Conservation (phyloP, 192 early-diverging fungal genomes). For the Umbelopsis vinacea region DNA sequence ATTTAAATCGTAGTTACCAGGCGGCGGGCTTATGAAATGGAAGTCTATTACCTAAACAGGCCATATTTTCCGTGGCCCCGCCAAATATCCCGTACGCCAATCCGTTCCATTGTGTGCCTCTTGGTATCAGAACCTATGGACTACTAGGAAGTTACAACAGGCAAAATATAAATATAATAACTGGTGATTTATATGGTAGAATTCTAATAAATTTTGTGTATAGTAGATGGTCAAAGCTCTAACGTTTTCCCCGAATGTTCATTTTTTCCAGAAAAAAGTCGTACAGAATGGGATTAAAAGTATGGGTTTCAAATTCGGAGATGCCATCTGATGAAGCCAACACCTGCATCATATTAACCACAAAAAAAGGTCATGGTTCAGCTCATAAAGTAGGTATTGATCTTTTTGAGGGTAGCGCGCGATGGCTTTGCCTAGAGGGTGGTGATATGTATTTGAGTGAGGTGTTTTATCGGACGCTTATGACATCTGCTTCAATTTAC, state of each 20-base stretch:
- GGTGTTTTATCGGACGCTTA: neutral
- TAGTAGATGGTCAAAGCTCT: neutral
- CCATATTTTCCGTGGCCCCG: neutral
- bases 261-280: conserved; percentile 11
- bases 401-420: conserved; percentile 75
- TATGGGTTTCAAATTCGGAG: conserved; percentile 1
- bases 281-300: neutral
- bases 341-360: too few species aligned
- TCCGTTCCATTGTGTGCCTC: neutral
- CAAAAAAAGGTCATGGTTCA: neutral
- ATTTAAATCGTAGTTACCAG: neutral
- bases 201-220: too few species aligned
- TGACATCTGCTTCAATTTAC: conserved; percentile 36
- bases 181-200: too few species aligned
- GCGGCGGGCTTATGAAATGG: neutral
- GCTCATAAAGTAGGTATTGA: conserved; percentile 76
- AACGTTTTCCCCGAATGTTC: conserved; percentile 6
- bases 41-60: neutral
- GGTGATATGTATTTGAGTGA: neutral
- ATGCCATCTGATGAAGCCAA: neutral
- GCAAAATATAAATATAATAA: neutral
- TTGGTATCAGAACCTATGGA: neutral
- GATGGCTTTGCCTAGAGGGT: conserved; percentile 64
- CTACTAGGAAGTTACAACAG: neutral
- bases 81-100: neutral